Conservation (phyloP, 352 stramenopile species). For the Achlya hypogyna region DNA sequence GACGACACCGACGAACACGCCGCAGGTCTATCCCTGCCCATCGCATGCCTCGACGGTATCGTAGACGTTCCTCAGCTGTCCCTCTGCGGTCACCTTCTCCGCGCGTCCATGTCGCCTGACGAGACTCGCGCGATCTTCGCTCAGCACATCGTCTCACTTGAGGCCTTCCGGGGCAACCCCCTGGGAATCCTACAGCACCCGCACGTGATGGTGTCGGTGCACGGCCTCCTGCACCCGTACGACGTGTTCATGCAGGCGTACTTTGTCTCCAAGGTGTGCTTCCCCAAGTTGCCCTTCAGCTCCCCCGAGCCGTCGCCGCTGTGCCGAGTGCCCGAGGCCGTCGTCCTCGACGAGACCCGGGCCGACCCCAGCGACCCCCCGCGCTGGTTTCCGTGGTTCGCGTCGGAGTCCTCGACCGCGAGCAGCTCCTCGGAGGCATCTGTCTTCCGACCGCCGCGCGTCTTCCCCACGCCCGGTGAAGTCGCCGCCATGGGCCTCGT, state of each 20-base stretch:
- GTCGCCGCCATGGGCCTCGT: constrained; percentile 46
- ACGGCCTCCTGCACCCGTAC: constrained; percentile 50
- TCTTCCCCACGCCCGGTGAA: constrained; percentile 42
- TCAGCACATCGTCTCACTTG: constrained; percentile 55
- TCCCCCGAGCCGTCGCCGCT: constrained; percentile 20
- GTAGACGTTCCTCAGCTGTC: constrained; percentile 63
- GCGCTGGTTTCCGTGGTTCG: constrained; percentile 29
- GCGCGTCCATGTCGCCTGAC: constrained; percentile 30
- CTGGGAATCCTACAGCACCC: constrained; percentile 39
- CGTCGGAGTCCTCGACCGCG: background rate
- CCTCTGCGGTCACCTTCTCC: constrained; percentile 56
- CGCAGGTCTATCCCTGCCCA: background rate
- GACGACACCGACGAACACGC: constrained; percentile 2
- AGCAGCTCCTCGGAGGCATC: background rate
- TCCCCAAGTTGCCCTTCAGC: constrained; percentile 42
- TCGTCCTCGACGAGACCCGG: background rate
- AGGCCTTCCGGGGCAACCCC: constrained; percentile 42
- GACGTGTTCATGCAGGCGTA: constrained; percentile 48
- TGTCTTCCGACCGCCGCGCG: background rate
- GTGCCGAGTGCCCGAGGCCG: too few species aligned
- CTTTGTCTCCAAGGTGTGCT: constrained; percentile 53
- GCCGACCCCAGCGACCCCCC: background rate
- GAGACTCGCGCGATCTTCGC: constrained; percentile 48
- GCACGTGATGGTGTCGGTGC: constrained; percentile 49
- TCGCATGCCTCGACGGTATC: too few species aligned